These are phyloP conservation scores for Epichloe bromicola DNA, from an alignment of 2,329 filamentous ascomycete genomes.

Conservation along the genomic window DNA sequence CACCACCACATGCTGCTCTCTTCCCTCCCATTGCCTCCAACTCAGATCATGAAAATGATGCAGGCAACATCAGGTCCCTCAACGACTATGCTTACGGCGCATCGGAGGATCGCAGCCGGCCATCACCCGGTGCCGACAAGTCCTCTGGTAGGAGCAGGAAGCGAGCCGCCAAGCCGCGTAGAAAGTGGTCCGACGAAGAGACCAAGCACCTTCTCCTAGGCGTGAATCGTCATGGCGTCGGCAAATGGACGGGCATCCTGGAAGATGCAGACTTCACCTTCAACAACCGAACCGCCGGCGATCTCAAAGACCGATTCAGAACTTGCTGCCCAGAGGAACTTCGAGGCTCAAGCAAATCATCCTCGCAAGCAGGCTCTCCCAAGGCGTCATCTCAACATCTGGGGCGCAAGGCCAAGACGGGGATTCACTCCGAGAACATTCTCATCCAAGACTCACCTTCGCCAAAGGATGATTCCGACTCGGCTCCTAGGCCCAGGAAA, in stretches of 20 bases:
- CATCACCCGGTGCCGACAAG: slow-evolving; percentile 20
- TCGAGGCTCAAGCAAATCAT: slow-evolving; percentile 26
- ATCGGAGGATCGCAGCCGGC: slow-evolving; percentile 13
- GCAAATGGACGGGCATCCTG: slow-evolving; percentile 52
- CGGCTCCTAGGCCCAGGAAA: slow-evolving; percentile 30
- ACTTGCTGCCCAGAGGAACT: slow-evolving; percentile 53
- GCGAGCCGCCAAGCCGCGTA: slow-evolving; percentile 42
- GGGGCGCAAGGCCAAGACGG: slow-evolving; percentile 30
- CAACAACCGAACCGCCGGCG: slow-evolving; percentile 46
- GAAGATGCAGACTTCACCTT: slow-evolving; percentile 48
- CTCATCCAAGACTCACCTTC: slow-evolving; percentile 30
- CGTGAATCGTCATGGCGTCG: slow-evolving; percentile 49
- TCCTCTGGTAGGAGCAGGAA: slow-evolving; percentile 31
- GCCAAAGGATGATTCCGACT: slow-evolving; percentile 22
- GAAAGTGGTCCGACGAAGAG: slow-evolving; percentile 53
- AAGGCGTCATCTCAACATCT: slow-evolving; percentile 13
- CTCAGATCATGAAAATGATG: slow-evolving; percentile 37
- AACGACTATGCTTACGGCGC: slow-evolving; percentile 27
- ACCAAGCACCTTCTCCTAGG: slow-evolving; percentile 49
- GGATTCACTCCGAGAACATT: slow-evolving; percentile 41
- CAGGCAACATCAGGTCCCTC: slow-evolving; percentile 27
- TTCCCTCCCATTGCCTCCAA: slow-evolving; percentile 50
- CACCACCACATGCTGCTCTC: slow-evolving; percentile 46
- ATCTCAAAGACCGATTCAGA: slow-evolving; percentile 53
- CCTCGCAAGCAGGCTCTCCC: slow-evolving; percentile 12